Base-by-base conservation (phyloP, 139 green algal genomes). In the Chlorella sp. region DNA sequence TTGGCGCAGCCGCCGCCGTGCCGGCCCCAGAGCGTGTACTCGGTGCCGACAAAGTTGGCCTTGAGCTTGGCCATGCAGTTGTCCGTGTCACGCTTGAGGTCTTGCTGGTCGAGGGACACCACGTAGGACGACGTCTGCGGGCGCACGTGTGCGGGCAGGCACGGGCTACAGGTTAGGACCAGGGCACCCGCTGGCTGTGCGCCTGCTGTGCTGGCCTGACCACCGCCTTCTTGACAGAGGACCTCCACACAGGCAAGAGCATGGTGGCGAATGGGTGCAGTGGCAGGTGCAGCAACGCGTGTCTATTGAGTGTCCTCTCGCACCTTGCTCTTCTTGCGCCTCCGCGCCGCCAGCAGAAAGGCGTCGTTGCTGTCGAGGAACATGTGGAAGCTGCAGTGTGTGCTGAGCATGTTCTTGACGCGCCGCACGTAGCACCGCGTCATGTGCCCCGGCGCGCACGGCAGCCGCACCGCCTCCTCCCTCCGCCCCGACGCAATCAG, bases 21-120 rank as follows among this genome's bases (percentile, higher is more conserved):
- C 42, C 17, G 10, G 10, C 17, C 10, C 42, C 42, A 55, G 10
- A 55, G 42, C 10, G 17, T 55, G 42, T 55, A 55, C 80, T 95
- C 86, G 3, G 93, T 97, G 49, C 92, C 91, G 23, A 96, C 24
- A 30, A 96, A 94, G 82, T 97, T 97, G 71, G 83, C 69, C 36
- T 83, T 84, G 29, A 68, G 35, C 62, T 73, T 72, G 14, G 65
- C 70, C 20, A 72, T 17, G 55, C 76, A 78, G 61, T 69, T 76
- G 5, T 67, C 59, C 5, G 66, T 64, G 59, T 74, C 72, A 31
- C 66, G 36, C 35, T 73, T 62, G 30, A 73, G 49, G 42, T 73
- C 67, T 30, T 73, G 49, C 31, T 26, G 42, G 42, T 55, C 42
- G 10, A 73, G 67, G 33, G 23, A 35, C 23, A 10, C 20, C 49